Evolutionary conservation across 345 rosid species (phyloP), one percentile per base, ranked within the genome.

Genomic region (Eutrema heterophyllum): DNA sequence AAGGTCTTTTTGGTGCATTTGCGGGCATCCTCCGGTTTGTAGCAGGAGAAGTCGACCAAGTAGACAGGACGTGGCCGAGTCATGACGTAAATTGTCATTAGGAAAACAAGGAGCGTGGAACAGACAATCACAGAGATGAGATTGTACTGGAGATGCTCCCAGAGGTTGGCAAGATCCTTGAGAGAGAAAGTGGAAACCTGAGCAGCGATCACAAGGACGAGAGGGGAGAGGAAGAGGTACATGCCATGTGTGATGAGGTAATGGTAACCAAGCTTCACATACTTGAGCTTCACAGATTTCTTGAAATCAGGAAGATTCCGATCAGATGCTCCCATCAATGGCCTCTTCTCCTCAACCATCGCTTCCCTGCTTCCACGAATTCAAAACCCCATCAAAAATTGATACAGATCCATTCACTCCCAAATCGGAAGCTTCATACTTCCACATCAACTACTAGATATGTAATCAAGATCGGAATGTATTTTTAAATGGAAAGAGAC

Each of bases 261-360:
- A 68, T 84, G 92, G 57, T 87, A 87, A 64, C 92, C 92, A 45
- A 87, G 89, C 82, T 87, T 87, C 76, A 86, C 88, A 56, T 87
- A 86, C 56, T 84, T 86, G 27, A 87, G 86, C 79, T 87, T 87
- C 15, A 87, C 64, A 1, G 88, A 84, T 67, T 84, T 83, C 65
- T 84, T 86, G 80, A 87, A 87, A 80, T 87, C 92, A 13, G 92
- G 92, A 35, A 83, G 84, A 58, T 71, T 75, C 10, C 84, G 67
- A 29, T 75, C 80, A 32, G 84, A 60, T 70, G 71, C 43, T 54
- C 27, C 78, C 14, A 78, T 74, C 65, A 83, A 77, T 14, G 84
- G 88, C 24, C 18, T 67, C 70, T 73, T 54, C n/a, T 77, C 70
- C 40, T 74, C 72, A 53, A 71, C 60, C 88, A 78, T 72, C 2